A percentile compares a stretch with the other conserved stretches of the same genome.
These are phyloP conservation scores for Lepidium aucheri DNA, from an alignment of 345 rosid genomes.

Conservation along the genomic window DNA sequence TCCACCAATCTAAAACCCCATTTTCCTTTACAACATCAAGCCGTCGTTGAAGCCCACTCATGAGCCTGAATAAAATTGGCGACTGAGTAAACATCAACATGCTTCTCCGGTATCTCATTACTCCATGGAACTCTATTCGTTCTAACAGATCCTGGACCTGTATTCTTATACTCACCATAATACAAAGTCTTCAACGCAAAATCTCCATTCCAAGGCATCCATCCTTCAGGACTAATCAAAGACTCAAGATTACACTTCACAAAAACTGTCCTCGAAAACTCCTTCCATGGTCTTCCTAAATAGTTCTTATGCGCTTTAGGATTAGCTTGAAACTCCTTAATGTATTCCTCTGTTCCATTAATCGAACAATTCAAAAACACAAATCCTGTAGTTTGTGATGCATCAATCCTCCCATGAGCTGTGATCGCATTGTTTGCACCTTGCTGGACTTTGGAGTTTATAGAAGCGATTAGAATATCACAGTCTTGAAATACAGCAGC, in stretches of 20 bases:
- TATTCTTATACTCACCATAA: slow-evolving; percentile 68
- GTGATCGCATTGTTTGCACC: slow-evolving; percentile 75
- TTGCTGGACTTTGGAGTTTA: slow-evolving; percentile 51
- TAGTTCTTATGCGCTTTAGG: slow-evolving; percentile 57
- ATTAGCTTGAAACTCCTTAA: slow-evolving; percentile 46
- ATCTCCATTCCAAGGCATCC: slow-evolving; percentile 76
- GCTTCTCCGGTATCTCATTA: slow-evolving; percentile 51
- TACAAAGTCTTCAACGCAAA: slow-evolving; percentile 70
- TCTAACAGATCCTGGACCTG: slow-evolving; percentile 54
- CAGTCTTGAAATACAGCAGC: slow-evolving; percentile 78
- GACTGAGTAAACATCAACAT: slow-evolving; percentile 46
- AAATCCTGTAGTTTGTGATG: slow-evolving; percentile 68
- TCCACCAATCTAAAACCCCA: neutral
- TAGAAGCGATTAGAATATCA: slow-evolving; percentile 45
- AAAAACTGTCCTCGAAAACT: slow-evolving; percentile 73
- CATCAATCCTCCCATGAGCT: slow-evolving; percentile 86
- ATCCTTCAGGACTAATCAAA: slow-evolving; percentile 54
- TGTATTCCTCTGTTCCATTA: slow-evolving; percentile 70
- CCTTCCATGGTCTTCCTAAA: slow-evolving; percentile 96
- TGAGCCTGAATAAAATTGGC: slow-evolving; percentile 83
- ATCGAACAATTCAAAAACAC: slow-evolving; percentile 70
- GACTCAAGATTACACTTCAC: slow-evolving; percentile 46
- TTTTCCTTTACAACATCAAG: slow-evolving; percentile 25
- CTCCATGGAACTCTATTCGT: slow-evolving; percentile 72
- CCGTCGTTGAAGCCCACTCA: slow-evolving; percentile 50